phyloP scores from a whole-genome alignment of 208 protist genomes.

The Acanthamoeba castellanii region DNA sequence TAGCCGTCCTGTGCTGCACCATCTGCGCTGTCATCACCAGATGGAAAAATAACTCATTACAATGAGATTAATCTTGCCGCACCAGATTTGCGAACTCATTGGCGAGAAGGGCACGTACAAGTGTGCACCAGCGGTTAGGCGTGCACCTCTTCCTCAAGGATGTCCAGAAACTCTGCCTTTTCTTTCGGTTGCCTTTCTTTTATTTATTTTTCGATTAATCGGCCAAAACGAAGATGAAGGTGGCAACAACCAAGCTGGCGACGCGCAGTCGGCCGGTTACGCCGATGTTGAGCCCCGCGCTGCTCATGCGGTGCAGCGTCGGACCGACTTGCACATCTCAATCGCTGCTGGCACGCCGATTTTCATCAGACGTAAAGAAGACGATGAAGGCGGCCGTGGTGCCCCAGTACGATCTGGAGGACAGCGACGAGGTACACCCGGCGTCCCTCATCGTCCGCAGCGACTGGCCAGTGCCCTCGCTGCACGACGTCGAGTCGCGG shows the following conservation, averaged over 20 bases:
- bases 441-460: slow-evolving; percentile 6
- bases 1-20: slow-evolving; percentile 56
- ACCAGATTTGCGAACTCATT: background rate
- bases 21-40: background rate
- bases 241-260: background rate
- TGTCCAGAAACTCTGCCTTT: no score
- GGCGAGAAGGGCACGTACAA: background rate
- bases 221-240: background rate
- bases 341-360: background rate
- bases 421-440: slow-evolving; percentile 2
- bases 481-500: background rate
- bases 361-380: background rate
- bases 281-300: background rate
- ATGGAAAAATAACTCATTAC: background rate
- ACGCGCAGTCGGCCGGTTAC: background rate
- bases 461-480: slow-evolving; percentile 39
- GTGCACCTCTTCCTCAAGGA: no score
- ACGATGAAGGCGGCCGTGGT: slow-evolving; percentile 28
- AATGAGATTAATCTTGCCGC: no score
- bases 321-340: background rate
- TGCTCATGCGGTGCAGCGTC: background rate
- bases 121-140: no score
- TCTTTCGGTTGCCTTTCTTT: background rate
- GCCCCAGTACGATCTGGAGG: slow-evolving; percentile 21
- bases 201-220: background rate